These are phyloP conservation scores for Pseudogymnoascus pannorum DNA, from an alignment of 2,329 filamentous ascomycete species.

Conservation along the genomic window DNA sequence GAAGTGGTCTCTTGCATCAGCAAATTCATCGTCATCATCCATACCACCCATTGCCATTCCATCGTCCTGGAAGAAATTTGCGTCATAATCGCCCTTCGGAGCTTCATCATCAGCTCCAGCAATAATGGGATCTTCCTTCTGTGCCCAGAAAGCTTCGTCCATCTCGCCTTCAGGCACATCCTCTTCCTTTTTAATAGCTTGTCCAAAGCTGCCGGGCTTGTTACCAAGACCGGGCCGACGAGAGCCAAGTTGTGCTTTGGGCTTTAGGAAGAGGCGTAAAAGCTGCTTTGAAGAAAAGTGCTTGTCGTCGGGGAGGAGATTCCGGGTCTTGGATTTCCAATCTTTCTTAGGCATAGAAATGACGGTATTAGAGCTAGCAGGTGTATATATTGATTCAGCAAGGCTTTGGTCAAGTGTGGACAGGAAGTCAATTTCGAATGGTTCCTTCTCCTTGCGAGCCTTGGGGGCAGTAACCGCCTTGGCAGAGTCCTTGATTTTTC, in stretches of 20 bases:
- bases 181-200: conserved; percentile 40
- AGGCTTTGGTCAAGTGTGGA: conserved; percentile 64
- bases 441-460: conserved; percentile 88
- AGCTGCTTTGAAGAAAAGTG: conserved; percentile 94
- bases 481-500: conserved; percentile 74
- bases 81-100: conserved; percentile 78
- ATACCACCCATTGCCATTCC: conserved; percentile 58
- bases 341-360: conserved; percentile 89
- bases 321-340: conserved; percentile 88
- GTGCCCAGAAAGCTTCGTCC: conserved; percentile 94
- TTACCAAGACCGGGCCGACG: conserved; percentile 46
- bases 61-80: conserved; percentile 95
- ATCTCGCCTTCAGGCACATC: conserved; percentile 66
- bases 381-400: conserved; percentile 72
- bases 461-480: conserved; percentile 56
- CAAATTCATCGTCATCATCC: conserved; percentile 64
- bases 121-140: conserved; percentile 45
- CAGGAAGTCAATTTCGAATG: conserved; percentile 87
- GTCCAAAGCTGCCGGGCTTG: conserved; percentile 36
- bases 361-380: conserved; percentile 68
- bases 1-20: conserved; percentile 73
- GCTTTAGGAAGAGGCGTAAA: conserved; percentile 86
- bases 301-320: conserved; percentile 93
- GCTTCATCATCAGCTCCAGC: conserved; percentile 49
- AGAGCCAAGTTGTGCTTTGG: conserved; percentile 74